Evolutionary conservation across 495 filamentous ascomycete species (phyloP), one percentile per base, ranked within the genome.

Genomic region (Xylaria venustula): DNA sequence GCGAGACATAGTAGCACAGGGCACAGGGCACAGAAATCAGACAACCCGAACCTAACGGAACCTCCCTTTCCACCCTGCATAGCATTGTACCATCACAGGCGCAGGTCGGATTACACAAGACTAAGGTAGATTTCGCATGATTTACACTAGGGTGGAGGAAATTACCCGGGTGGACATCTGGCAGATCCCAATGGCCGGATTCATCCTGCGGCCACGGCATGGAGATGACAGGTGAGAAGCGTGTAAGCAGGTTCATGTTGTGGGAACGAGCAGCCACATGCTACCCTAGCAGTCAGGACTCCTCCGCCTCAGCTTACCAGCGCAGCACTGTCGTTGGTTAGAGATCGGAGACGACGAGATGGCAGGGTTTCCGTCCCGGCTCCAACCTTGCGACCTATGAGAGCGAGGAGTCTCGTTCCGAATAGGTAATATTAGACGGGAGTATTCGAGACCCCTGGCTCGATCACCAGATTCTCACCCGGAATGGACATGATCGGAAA

Each of bases 341-440:
- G n/a, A n/a, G n/a, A n/a, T n/a, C n/a, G n/a, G n/a, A n/a, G n/a
- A n/a, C n/a, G n/a, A n/a, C n/a, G n/a, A n/a, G n/a, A n/a, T n/a
- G n/a, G 30, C 3, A 58, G 30, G 22, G 32, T 9, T n/a, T 26
- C 8, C 15, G 30, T 23, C 22, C 1, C 32, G 15, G 17, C 36
- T 41, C 23, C 54, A 28, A 20, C 41, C 12, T 19, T 26, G 7
- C 49, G 28, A 19, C 59, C 53, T 56, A 56, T 56, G 30, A 60
- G 37, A 25, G 19, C 14, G 25, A 26, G 48, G 12, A n/a, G 7
- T 23, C 14, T 32, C 37, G 37, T 25, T 52, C 37, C 23, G 23
- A 52, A 60, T 34, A 34, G 48, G 57, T 2, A 51, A 52, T 52
- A 12, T 36, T 60, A 60, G 37, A 52, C 57, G 57, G 51, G 36